Evolutionary conservation across 352 stramenopile genomes (phyloP), one percentile per base, ranked within the genome.

Genomic region (Aphanomyces stellatus): DNA sequence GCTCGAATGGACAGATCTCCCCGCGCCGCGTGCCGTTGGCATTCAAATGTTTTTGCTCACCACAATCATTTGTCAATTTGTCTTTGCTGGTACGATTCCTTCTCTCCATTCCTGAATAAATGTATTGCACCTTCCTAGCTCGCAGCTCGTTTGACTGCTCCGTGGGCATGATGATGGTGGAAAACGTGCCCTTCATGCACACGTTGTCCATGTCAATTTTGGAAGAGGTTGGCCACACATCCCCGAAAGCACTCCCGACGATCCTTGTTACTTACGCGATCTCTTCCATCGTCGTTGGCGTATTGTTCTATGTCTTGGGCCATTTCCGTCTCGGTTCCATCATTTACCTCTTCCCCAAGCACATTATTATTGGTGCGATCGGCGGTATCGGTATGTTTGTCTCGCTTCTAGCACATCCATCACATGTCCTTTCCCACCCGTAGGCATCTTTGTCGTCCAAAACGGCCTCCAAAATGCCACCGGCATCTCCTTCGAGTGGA

Each of bases 171-270:
- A 96, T 97, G 85, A 98, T 98, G 93, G 90, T 98, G 35, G 95
- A 98, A 73, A 98, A 98, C 72, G 88, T 98, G 53, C 95, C 95
- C 25, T 98, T 98, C 75, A 95, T 94, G 80, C 89, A 97, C 73
- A 88, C 85, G 7, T 77, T 98, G 33, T 86, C 89, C 17, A 76
- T 90, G 37, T 74, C 78, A 17, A 90, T 93, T 69, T 94, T 97
- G 69, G 74, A 89, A 42, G 76, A 94, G 51, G 73, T 96, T 33
- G 91, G 88, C 11, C 75, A 82, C 15, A 79, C 74, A 51, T 87
- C 76, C 35, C 76, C 87, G 17, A 82, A 81, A 19, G 81, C 85
- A 7, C 65, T 98, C 22, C 89, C 88, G 7, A 98, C 93, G 28
- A 82, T 97, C 40, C 85, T 98, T 35, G 90, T 97, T 63, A 82